Conservation (phyloP, 345 rosid genomes). For the Hevea brasiliensis region DNA sequence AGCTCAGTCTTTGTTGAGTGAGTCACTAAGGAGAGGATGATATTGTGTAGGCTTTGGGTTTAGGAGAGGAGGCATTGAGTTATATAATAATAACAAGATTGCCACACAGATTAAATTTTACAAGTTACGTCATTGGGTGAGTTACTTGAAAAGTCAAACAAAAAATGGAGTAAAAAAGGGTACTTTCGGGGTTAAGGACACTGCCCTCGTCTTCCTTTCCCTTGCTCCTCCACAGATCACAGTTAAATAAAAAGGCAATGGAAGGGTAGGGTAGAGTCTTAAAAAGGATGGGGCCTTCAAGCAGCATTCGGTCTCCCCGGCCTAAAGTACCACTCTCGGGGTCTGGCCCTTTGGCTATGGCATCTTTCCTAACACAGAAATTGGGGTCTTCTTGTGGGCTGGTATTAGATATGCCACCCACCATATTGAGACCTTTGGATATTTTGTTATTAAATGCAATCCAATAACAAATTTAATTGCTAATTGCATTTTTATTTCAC, state of each 20-base stretch:
- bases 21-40: constrained; percentile 6
- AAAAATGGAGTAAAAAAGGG: neutral
- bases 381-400: too few species aligned
- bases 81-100: constrained; percentile 8
- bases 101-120: constrained; percentile 11
- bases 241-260: too few species aligned
- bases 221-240: neutral
- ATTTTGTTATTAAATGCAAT: too few species aligned
- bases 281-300: neutral
- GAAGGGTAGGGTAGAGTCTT: neutral
- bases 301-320: neutral
- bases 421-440: too few species aligned
- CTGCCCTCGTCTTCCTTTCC: neutral
- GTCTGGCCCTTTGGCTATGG: too few species aligned
- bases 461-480: too few species aligned
- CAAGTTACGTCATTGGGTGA: constrained; percentile 5
- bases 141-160: neutral
- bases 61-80: neutral
- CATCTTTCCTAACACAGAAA: too few species aligned
- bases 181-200: constrained; percentile 2
- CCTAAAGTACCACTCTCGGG: too few species aligned
- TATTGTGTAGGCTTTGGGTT: too few species aligned
- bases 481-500: too few species aligned
- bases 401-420: too few species aligned
- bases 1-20: constrained; percentile 3